Percentiles rank a stretch among this genome's conserved stretches.
These are phyloP conservation scores for Ramalina intermedia DNA, from an alignment of 495 filamentous ascomycete genomes.

Conservation along the genomic window DNA sequence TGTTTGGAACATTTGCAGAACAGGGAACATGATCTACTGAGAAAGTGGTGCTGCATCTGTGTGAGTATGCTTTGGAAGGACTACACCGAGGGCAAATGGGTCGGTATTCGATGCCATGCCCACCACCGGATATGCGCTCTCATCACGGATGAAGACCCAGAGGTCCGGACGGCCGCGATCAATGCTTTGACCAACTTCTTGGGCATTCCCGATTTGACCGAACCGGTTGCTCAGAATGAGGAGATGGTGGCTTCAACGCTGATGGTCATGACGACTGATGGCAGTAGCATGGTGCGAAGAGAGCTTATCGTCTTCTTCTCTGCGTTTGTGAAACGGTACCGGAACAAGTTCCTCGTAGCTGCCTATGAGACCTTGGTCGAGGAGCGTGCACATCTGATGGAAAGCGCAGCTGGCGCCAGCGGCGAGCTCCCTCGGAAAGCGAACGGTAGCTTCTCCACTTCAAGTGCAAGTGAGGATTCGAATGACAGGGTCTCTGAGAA, in stretches of 20 bases:
- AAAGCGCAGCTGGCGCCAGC: slow-evolving; percentile 23
- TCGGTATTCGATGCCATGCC: slow-evolving; percentile 70
- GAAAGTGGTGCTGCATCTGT: slow-evolving; percentile 95
- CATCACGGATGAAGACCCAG: slow-evolving; percentile 78
- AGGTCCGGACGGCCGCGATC: slow-evolving; percentile 85
- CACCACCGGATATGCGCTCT: slow-evolving; percentile 64
- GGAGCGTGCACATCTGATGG: slow-evolving; percentile 53
- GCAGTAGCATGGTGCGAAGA: slow-evolving; percentile 81
- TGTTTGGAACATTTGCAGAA: slow-evolving; percentile 73
- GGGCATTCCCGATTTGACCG: slow-evolving; percentile 82
- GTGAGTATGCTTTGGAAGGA: slow-evolving; percentile 91
- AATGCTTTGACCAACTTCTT: slow-evolving; percentile 88
- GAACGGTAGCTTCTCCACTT: slow-evolving; percentile 4
- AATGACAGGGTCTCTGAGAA: slow-evolving; percentile 51
- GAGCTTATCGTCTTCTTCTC: slow-evolving; percentile 91
- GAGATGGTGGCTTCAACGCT: slow-evolving; percentile 74
- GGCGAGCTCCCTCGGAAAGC: slow-evolving; percentile 28
- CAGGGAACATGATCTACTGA: slow-evolving; percentile 68
- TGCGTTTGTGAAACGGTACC: slow-evolving; percentile 76
- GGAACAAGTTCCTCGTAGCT: slow-evolving; percentile 80
- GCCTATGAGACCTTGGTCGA: slow-evolving; percentile 84
- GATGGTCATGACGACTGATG: slow-evolving; percentile 77
- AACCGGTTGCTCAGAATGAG: slow-evolving; percentile 80
- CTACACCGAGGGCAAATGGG: slow-evolving; percentile 84
- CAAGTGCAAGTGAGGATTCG: slow-evolving; percentile 8